phyloP scores from a whole-genome alignment of 2,329 filamentous ascomycete genomes.

The Calonectria hawksworthii region DNA sequence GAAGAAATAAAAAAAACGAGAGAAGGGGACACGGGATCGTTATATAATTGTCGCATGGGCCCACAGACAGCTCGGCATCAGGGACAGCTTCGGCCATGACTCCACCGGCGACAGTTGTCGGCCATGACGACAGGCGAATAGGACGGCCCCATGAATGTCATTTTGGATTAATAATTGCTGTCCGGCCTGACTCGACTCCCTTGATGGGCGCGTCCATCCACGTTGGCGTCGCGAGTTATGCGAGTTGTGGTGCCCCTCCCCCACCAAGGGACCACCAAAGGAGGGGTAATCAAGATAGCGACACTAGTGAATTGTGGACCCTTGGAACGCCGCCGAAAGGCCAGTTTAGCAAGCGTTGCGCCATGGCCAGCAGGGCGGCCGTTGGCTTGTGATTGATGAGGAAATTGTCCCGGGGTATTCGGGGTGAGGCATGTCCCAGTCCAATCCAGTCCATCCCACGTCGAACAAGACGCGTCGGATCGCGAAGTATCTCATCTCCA shows the following conservation, averaged over 20 bases:
- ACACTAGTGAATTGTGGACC: background rate
- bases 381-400: background rate
- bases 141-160: background rate
- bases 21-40: background rate
- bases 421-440: background rate
- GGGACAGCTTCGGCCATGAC: background rate
- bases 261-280: constrained; percentile 14
- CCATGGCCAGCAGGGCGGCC: no score
- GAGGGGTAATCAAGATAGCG: constrained; percentile 10
- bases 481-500: background rate
- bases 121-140: background rate
- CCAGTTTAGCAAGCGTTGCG: background rate
- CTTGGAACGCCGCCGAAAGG: background rate
- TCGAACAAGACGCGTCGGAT: background rate
- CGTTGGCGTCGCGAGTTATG: background rate
- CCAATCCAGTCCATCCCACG: background rate
- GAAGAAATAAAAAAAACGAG: background rate
- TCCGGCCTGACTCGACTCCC: background rate
- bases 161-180: constrained; percentile 1
- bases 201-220: constrained; percentile 5
- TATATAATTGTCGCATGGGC: constrained; percentile 14
- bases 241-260: background rate
- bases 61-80: background rate
- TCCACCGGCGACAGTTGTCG: background rate
- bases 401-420: background rate